Evolutionary conservation across 2,329 filamentous ascomycete genomes (phyloP), one percentile per base, ranked within the genome.

Genomic region (Blastomyces percursus): DNA sequence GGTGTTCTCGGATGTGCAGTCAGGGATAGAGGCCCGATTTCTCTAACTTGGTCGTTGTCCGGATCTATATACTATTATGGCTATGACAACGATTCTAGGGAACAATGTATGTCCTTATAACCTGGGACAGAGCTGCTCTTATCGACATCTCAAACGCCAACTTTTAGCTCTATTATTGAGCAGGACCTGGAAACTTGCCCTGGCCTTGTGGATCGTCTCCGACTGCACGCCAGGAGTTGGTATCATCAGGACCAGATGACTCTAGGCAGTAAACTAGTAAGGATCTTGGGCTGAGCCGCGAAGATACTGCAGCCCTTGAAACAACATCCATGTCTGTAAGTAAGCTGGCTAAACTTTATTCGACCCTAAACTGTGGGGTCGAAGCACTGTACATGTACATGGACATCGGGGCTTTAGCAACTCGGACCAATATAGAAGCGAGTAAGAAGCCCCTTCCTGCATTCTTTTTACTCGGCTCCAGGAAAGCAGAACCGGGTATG

Each of bases 251-350:
- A 16, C 57, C 14, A 42, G 27, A 30, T 48, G 11, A 54, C 19
- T 54, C 30, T 38, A 19, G 48, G 12, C 35, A 30, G 9, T n/a
- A 27, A 12, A 27, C 59, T 60, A 54, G 59, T 35, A 60, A 40
- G 59, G 59, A 52, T 51, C 46, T 21, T 16, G 24, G 32, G 46
- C 48, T 40, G 50, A 35, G 46, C 50, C 40, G 46, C 52, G 46
- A 60, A 51, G 19, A 42, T 32, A 6, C 44, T 52, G 32, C 59
- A 60, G 32, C 59, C 42, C 32, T 52, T 60, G 59, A 60, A 60
- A 60, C 59, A 32, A 52, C n/a, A 52, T 52, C 59, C 59, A 35
- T 60, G 59, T 52, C 46, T 3, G 32, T 52, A 24, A 60, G 32
- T 52, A 24, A 60, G 42, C 38, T 38, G 21, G 27, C 19, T 27